phyloP scores from a whole-genome alignment of 306 rosid genomes.

The Gastrolobium villosum region DNA sequence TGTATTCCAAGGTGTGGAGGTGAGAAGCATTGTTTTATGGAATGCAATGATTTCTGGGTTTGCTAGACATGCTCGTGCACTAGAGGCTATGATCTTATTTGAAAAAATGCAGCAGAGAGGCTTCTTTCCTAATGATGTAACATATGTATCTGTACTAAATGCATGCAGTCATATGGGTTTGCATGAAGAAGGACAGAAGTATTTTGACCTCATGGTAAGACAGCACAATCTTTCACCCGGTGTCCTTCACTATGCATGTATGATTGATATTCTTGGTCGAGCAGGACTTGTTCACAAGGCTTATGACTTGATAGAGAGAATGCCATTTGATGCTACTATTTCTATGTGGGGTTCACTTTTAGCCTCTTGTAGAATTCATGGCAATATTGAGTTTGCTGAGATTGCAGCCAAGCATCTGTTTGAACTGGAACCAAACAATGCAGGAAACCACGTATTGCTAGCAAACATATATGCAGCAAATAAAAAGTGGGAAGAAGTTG shows the following conservation, averaged over 20 bases:
- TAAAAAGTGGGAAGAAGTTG: slow-evolving; percentile 84
- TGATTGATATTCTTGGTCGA: slow-evolving; percentile 86
- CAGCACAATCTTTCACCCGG: slow-evolving; percentile 72
- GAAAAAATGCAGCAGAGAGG: slow-evolving; percentile 93
- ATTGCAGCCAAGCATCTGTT: slow-evolving; percentile 78
- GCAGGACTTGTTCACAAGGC: slow-evolving; percentile 75
- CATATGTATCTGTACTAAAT: slow-evolving; percentile 69
- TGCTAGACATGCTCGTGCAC: slow-evolving; percentile 74
- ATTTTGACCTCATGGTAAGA: slow-evolving; percentile 69
- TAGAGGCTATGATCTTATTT: slow-evolving; percentile 75
- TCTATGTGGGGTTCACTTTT: slow-evolving; percentile 93
- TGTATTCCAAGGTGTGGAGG: slow-evolving; percentile 64
- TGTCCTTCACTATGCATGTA: slow-evolving; percentile 76
- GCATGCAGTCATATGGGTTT: slow-evolving; percentile 89
- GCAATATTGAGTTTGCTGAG: slow-evolving; percentile 77
- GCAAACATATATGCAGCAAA: slow-evolving; percentile 82
- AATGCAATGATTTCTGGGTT: slow-evolving; percentile 86
- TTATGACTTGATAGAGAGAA: slow-evolving; percentile 61
- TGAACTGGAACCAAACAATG: slow-evolving; percentile 82
- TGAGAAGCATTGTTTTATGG: slow-evolving; percentile 74
- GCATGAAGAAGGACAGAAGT: slow-evolving; percentile 71
- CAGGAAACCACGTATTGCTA: slow-evolving; percentile 86
- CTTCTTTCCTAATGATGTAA: slow-evolving; percentile 73
- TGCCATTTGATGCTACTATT: slow-evolving; percentile 75
- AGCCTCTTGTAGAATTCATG: slow-evolving; percentile 77